Evolutionary conservation across 805 yeast species (phyloP), one percentile per base, ranked within the genome.

Genomic region (Crinitomyces ghanaensis): DNA sequence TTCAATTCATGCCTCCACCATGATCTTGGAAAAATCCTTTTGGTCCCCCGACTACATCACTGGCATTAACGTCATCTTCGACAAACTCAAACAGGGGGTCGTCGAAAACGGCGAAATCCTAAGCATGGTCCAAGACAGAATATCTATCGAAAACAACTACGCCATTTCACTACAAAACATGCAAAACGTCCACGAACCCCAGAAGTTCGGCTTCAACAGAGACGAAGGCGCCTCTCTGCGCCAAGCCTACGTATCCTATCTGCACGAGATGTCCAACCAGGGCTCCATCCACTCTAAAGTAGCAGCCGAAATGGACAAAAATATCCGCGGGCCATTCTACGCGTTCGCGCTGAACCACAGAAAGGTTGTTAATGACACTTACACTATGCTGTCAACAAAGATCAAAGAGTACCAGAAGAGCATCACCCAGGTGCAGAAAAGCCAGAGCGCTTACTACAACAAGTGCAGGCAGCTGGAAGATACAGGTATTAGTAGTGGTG

Each of bases 341-440:
- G 65, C 65, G 44, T 83, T 91, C 88, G 65, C 80, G 34, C 56
- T 57, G 15, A 81, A 74, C 32, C 93, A 83, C 55, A 68, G 66
- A 37, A 67, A 66, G 39, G 57, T 88, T 28, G 65, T 82, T 1
- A 67, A 63, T 23, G 69, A 66, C 40, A 67, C 77, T 18, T 75
- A 75, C 38, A 60, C 65, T 35, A 55, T 60, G 5, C 56, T 80
- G 15, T 50, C 54, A 25, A 63, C 57, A 7, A 71, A 69, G 36
- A 62, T 70, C 19, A 63, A 64, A 36, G 62, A 56, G 18, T 78
- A 70, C 50, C 63, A 66, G 25, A 61, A 55, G 31, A 59, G 60
- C 42, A 48, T 49, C 6, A 53, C 58, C 23, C 66, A 71, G 19
- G 75, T 68, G 24, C 57, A 62, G 37, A 62, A 68, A 41, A 45